Evolutionary conservation across 306 rosid genomes (phyloP).

Genomic region (Acmispon strigosus): DNA sequence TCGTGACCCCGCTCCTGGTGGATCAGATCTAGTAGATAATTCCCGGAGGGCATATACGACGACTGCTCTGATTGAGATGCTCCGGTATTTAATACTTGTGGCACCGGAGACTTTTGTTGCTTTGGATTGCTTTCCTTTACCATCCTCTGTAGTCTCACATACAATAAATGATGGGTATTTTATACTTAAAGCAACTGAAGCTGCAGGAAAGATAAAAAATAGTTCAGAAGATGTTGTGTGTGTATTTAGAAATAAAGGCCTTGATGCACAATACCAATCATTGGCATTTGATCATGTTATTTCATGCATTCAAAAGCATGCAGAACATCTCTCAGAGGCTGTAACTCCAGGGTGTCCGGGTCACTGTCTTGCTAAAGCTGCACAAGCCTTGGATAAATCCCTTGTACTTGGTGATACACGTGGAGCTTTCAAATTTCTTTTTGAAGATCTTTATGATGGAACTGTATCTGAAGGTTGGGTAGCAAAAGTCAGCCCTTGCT

Average conservation of each 20-base stretch:
- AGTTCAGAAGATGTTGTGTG: constrained; percentile 48
- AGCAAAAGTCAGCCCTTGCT: constrained; percentile 70
- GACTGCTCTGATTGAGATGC: constrained; percentile 82
- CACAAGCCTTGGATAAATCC: constrained; percentile 72
- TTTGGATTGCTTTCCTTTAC: constrained; percentile 90
- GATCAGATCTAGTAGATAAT: constrained; percentile 86
- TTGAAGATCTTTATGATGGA: constrained; percentile 67
- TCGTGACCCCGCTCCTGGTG: constrained; percentile 81
- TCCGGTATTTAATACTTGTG: constrained; percentile 70
- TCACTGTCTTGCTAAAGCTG: constrained; percentile 75
- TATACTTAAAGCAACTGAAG: constrained; percentile 52
- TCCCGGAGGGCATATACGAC: constrained; percentile 78
- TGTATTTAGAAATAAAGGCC: constrained; percentile 47
- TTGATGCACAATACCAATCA: constrained; percentile 67
- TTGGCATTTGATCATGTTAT: constrained; percentile 60
- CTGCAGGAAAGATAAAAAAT: constrained; percentile 43
- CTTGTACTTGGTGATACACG: constrained; percentile 61
- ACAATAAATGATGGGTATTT: constrained; percentile 58
- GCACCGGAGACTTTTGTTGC: constrained; percentile 92
- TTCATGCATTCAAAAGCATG: constrained; percentile 58
- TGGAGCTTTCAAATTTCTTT: constrained; percentile 56
- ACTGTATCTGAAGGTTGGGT: constrained; percentile 61
- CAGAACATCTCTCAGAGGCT: constrained; percentile 65
- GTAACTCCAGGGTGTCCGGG: constrained; percentile 73
- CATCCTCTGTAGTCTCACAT: constrained; percentile 70